phyloP scores from a whole-genome alignment of 1,284 basidiomycete species.

The Schizopora paradoxa region DNA sequence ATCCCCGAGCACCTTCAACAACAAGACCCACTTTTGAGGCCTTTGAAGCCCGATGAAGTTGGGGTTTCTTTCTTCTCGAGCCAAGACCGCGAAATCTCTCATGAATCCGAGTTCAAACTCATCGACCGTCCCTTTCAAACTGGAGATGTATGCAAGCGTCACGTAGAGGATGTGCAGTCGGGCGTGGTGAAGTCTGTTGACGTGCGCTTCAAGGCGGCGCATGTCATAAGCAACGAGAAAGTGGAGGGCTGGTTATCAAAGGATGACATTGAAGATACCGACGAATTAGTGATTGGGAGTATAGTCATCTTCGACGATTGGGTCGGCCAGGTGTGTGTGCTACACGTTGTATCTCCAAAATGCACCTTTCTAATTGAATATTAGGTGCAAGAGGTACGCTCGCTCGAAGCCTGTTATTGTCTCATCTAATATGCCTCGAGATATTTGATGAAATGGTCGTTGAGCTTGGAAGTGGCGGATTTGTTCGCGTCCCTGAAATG shows the following conservation, averaged over 20 bases:
- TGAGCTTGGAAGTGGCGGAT: constrained; percentile 47
- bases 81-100: constrained; percentile 62
- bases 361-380: constrained; percentile 11
- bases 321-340: constrained; percentile 71
- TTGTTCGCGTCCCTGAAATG: constrained; percentile 71
- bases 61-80: constrained; percentile 68
- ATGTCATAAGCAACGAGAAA: constrained; percentile 64
- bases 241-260: constrained; percentile 62
- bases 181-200: constrained; percentile 67
- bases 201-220: constrained; percentile 64
- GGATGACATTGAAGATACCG: constrained; percentile 53
- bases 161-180: constrained; percentile 66
- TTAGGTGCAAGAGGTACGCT: constrained; percentile 45
- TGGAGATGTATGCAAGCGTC: constrained; percentile 79
- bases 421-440: constrained; percentile 33
- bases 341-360: constrained; percentile 8
- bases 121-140: constrained; percentile 72
- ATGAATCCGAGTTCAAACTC: constrained; percentile 65
- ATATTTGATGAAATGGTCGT: constrained; percentile 84
- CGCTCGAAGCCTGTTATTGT: constrained; percentile 13
- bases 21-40: constrained; percentile 67
- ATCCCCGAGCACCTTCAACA: constrained; percentile 37
- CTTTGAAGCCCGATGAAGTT: constrained; percentile 75
- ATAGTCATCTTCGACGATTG: constrained; percentile 81
- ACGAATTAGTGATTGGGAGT: constrained; percentile 71